Evolutionary conservation across 495 filamentous ascomycete genomes (phyloP).

Genomic region (Aspergillus hancockii): DNA sequence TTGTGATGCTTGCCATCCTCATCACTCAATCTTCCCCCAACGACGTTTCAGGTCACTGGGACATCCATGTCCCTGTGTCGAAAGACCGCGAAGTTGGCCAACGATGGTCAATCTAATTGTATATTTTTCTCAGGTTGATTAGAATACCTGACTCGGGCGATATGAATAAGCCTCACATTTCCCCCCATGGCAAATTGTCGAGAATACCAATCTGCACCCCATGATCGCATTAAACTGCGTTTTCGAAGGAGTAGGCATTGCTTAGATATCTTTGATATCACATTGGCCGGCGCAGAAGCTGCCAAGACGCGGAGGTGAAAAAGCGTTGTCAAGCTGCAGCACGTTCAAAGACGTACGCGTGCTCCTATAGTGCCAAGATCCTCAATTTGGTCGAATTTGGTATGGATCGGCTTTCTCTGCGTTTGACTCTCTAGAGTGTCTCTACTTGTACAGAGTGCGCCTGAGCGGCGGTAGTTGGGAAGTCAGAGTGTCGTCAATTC

Average conservation of each 20-base stretch:
- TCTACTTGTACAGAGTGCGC: too few relatives aligned
- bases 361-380: neutral
- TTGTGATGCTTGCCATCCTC: too few relatives aligned
- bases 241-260: neutral
- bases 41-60: too few relatives aligned
- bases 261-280: neutral
- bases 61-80: too few relatives aligned
- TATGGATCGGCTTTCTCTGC: neutral
- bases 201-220: neutral
- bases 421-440: neutral
- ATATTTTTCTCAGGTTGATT: too few relatives aligned
- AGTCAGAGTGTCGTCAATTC: too few relatives aligned
- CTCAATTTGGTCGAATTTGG: neutral
- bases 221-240: neutral
- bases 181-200: neutral
- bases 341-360: neutral
- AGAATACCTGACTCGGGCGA: neutral
- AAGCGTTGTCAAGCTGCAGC: neutral
- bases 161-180: neutral
- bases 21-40: too few relatives aligned
- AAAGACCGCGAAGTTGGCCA: too few relatives aligned
- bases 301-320: neutral
- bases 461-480: too few relatives aligned
- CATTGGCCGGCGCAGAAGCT: neutral
- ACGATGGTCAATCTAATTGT: too few relatives aligned